Evolutionary conservation across 495 filamentous ascomycete species (phyloP), one percentile per base, ranked within the genome.

Genomic region (Xylaria castorea): DNA sequence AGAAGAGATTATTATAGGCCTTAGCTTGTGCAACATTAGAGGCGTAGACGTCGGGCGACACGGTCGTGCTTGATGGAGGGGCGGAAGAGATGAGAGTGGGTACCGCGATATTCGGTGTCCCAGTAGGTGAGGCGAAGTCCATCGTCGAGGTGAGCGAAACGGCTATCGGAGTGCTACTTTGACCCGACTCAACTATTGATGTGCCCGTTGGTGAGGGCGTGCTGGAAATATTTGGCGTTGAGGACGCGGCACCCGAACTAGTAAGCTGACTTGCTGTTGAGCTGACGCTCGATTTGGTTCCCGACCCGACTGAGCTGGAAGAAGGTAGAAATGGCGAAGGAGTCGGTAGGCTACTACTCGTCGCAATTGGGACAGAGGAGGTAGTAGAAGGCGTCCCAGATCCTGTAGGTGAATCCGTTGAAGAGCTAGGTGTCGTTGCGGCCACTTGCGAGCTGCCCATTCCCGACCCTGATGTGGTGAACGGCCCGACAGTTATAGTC

Each of bases 21-120:
- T 78, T 77, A n/a, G 84, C 84, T 34, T 76, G 58, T 32, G 75
- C 74, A 14, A 83, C 71, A 72, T 86, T 86, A 38, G 65, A 63
- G 27, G 76, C 75, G 57, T 80, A 78, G n/a, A 76, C 74, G 14
- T 80, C 71, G 18, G 81, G 76, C 11, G 80, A 76, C 18, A 86
- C 79, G 1, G 78, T 83, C 25, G 74, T 74, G 5, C 80, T 80
- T 1, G 81, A 70, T 4, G 80, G 27, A 0, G 83, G 83, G 1
- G 77, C 38, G 34, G 68, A 73, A 40, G 75, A 79, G 48, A 85
- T 82, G 38, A 74, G 70, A 1, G 84, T 86, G 1, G 84, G 84
- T 8, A 85, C 66, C 4, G 74, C 70, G 30, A 63, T 25, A 70
- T 78, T 80, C 34, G 77, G 74, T 25, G 74, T 65, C 8, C 82